These are phyloP conservation scores for Metschnikowia shivogae DNA, from an alignment of 805 yeast species.

Conservation along the genomic window DNA sequence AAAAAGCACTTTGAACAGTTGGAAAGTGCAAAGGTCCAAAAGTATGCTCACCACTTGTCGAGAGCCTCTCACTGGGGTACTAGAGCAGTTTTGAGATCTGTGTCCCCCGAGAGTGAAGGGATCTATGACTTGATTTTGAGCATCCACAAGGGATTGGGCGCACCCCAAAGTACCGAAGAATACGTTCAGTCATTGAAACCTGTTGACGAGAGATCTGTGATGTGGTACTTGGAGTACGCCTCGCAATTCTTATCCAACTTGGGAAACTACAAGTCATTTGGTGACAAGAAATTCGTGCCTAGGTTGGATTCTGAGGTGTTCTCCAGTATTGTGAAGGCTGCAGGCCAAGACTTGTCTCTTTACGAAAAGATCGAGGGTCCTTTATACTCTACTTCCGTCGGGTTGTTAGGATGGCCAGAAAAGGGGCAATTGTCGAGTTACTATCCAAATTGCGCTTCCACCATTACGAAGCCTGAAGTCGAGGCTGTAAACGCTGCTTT, in stretches of 20 bases:
- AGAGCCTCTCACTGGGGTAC: constrained; percentile 84
- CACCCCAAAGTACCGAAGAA: constrained; percentile 36
- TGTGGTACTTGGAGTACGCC: constrained; percentile 62
- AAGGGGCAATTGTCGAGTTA: constrained; percentile 73
- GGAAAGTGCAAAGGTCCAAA: constrained; percentile 50
- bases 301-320: constrained; percentile 47
- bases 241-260: constrained; percentile 71
- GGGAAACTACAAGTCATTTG: constrained; percentile 83
- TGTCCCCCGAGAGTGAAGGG: constrained; percentile 73
- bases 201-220: constrained; percentile 33
- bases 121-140: constrained; percentile 66
- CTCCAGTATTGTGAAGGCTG: constrained; percentile 41
- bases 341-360: constrained; percentile 34
- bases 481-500: constrained; percentile 63
- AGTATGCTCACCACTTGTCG: constrained; percentile 78
- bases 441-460: constrained; percentile 45
- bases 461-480: constrained; percentile 54
- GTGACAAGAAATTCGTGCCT: constrained; percentile 85
- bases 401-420: constrained; percentile 72
- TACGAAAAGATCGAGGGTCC: constrained; percentile 44
- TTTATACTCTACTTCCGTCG: constrained; percentile 48
- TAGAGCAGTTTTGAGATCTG: constrained; percentile 73
- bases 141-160: constrained; percentile 49
- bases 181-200: constrained; percentile 35
- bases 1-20: constrained; percentile 64